Percentiles rank a stretch among this genome's conserved stretches.
These are phyloP conservation scores for Sordariomycetes sp. DNA, from an alignment of 2,329 filamentous ascomycete genomes.

Conservation along the genomic window DNA sequence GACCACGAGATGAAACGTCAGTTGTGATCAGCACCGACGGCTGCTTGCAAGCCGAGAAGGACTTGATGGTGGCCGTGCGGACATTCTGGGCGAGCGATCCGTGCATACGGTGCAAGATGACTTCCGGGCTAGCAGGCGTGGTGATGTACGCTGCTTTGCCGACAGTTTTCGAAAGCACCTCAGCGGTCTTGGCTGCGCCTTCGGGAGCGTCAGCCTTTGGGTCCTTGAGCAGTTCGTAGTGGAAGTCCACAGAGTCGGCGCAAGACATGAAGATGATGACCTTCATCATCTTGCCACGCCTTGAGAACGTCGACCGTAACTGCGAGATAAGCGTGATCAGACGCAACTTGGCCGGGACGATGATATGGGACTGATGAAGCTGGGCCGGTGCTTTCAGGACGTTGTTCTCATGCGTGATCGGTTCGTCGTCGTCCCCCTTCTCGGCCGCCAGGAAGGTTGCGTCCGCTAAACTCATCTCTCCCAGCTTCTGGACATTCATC, in stretches of 20 bases:
- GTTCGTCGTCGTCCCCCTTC: constrained; percentile 35
- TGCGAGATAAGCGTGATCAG: constrained; percentile 80
- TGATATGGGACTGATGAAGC: constrained; percentile 82
- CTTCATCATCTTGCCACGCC: constrained; percentile 90
- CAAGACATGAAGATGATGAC: constrained; percentile 95
- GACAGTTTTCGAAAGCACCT: constrained; percentile 49
- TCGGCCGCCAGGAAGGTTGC: constrained; percentile 75
- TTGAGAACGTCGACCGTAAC: constrained; percentile 78
- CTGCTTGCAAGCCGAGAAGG: constrained; percentile 65
- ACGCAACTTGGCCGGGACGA: constrained; percentile 82
- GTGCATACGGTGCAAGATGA: constrained; percentile 81
- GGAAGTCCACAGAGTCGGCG: constrained; percentile 93
- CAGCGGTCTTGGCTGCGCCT: constrained; percentile 19
- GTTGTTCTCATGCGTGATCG: constrained; percentile 55
- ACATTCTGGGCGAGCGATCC: constrained; percentile 83
- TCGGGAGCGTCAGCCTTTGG: constrained; percentile 16
- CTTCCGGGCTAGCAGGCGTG: constrained; percentile 59
- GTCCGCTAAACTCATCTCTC: constrained; percentile 91
- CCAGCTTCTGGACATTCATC: constrained; percentile 88
- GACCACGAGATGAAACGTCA: constrained; percentile 88
- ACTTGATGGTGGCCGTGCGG: constrained; percentile 74
- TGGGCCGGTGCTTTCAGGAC: constrained; percentile 80
- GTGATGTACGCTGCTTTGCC: constrained; percentile 64
- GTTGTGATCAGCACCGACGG: constrained; percentile 85
- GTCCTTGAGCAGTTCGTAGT: constrained; percentile 70